Evolutionary conservation across 75 land plant species (phyloP), one percentile per base, ranked within the genome.

Genomic region (Sequoiadendron giganteum): DNA sequence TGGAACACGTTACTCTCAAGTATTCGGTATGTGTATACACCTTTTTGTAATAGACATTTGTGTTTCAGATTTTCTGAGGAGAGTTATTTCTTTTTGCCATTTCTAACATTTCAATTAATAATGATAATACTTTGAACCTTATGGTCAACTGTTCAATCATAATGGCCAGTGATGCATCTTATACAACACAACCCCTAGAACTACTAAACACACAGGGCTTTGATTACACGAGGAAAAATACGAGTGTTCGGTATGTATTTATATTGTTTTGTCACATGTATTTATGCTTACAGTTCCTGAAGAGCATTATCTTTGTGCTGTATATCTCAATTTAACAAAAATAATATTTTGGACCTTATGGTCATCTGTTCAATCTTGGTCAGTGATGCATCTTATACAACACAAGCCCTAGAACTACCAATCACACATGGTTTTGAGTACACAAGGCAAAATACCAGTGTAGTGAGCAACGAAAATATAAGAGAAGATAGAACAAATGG

Each of bases 111-210:
- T 7, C 15, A n/a, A 47, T 56, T 38, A 49, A 65, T 70, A 56
- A 55, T 55, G 3, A 19, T 55, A 9, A 34, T 34, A 21, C 18
- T 80, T 30, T 34, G 30, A 32, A 85, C 19, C 32, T n/a, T 54
- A 18, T 36, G 28, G 34, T 14, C 72, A 39, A 32, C 43, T 32
- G 3, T 10, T 54, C 9, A 68, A 14, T 86, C 11, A 87, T 87
- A 72, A 38, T 88, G 21, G 32, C 77, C 90, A 95, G 96, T 39
- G 93, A 95, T 92, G 96, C 95, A 25, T 89, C 97, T 89, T 95
- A 96, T 89, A 95, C 98, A 83, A 98, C 99, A 30, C 99, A 98
- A 86, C 99, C 99, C 42, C 92, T 98, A 56, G 99, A 98, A 88
- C 94, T 96, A 10, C 93, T 96, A 42, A 95, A 94, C 87, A 90